These are phyloP conservation scores for Massarina eburnea DNA, from an alignment of 2,329 filamentous ascomycete species.

Conservation along the genomic window DNA sequence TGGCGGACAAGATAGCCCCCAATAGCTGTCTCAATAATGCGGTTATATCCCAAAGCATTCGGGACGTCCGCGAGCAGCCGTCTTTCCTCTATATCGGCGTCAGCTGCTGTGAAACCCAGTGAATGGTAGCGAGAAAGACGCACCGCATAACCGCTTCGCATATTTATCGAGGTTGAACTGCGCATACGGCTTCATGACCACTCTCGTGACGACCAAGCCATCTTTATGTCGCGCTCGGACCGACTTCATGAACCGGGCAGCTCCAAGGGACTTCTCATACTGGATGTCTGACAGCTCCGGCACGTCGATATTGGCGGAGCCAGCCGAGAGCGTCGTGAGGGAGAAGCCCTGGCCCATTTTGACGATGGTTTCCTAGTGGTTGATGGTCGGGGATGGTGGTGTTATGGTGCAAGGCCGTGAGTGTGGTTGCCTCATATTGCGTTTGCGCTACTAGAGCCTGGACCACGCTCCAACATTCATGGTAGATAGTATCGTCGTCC, in stretches of 20 bases:
- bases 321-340: slow-evolving; percentile 85
- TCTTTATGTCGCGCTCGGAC: slow-evolving; percentile 88
- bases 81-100: slow-evolving; percentile 63
- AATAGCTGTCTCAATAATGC: slow-evolving; percentile 86
- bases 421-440: slow-evolving; percentile 34
- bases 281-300: slow-evolving; percentile 87
- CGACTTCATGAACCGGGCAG: slow-evolving; percentile 94
- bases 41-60: slow-evolving; percentile 87
- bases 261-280: slow-evolving; percentile 90
- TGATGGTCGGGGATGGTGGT: slow-evolving; percentile 3
- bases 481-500: background rate
- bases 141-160: slow-evolving; percentile 63
- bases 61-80: slow-evolving; percentile 78
- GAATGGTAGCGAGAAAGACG: slow-evolving; percentile 20
- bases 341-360: slow-evolving; percentile 96
- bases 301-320: slow-evolving; percentile 89
- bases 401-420: slow-evolving; percentile 22
- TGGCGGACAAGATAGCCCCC: slow-evolving; percentile 93
- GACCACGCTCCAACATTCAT: background rate
- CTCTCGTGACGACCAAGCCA: slow-evolving; percentile 90
- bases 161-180: slow-evolving; percentile 80
- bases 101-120: slow-evolving; percentile 1
- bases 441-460: background rate
- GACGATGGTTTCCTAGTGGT: background rate
- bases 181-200: slow-evolving; percentile 88